phyloP scores from a whole-genome alignment of 2,329 filamentous ascomycete species.

The Aspergillus carbonarius region DNA sequence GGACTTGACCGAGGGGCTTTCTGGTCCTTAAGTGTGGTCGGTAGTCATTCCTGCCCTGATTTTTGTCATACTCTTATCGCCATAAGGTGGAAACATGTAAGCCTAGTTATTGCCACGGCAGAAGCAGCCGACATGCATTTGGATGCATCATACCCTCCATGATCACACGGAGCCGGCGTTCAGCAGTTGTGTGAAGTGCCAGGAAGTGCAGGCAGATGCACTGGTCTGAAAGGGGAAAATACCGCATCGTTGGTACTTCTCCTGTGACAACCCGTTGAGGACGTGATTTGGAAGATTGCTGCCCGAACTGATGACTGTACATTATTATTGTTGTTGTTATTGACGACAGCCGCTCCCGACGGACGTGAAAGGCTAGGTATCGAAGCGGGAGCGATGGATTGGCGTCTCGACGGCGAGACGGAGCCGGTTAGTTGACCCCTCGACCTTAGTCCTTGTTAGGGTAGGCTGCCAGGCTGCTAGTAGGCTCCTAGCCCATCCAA shows the following conservation, averaged over 20 bases:
- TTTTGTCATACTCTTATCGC: not conserved
- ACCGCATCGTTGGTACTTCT: not conserved
- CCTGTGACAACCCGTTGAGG: too few species aligned
- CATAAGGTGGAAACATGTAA: not conserved
- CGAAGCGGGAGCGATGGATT: not conserved
- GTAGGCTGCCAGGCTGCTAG: not conserved
- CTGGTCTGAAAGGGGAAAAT: not conserved
- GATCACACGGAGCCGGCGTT: not conserved
- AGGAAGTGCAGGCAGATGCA: not conserved
- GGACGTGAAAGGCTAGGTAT: not conserved
- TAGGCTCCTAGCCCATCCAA: not conserved
- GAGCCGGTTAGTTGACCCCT: not conserved
- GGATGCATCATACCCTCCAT: not conserved
- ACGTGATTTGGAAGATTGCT: too few species aligned
- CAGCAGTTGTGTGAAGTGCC: not conserved
- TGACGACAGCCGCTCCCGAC: not conserved
- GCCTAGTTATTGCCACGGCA: not conserved
- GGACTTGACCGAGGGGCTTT: not conserved
- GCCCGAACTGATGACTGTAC: too few species aligned
- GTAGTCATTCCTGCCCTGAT: not conserved
- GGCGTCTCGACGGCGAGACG: not conserved
- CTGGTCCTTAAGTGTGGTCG: not conserved
- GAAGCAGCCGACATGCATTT: not conserved
- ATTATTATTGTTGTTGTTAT: not conserved
- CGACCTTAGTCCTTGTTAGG: not conserved